phyloP scores from a whole-genome alignment of 805 yeast genomes.

The Metschnikowia drakensbergensis region DNA sequence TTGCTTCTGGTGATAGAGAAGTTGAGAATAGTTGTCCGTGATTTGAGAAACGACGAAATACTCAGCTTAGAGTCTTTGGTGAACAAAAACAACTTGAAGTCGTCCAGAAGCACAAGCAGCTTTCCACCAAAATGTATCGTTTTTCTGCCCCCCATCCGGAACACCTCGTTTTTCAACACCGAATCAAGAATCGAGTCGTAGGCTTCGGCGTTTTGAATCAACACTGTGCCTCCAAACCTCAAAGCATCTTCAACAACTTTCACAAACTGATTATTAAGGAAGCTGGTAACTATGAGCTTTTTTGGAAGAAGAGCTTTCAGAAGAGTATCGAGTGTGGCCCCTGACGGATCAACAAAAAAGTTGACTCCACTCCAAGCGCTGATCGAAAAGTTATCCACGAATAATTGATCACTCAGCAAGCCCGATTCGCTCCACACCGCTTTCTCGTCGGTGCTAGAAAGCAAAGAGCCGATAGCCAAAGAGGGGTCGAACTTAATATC shows the following conservation, averaged over 20 bases:
- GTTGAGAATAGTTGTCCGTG: slow-evolving; percentile 63
- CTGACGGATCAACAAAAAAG: slow-evolving; percentile 66
- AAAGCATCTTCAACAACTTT: slow-evolving; percentile 75
- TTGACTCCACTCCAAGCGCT: slow-evolving; percentile 44
- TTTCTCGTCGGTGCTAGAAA: slow-evolving; percentile 40
- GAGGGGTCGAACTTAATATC: slow-evolving; percentile 39
- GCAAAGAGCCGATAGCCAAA: slow-evolving; percentile 30
- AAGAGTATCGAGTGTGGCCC: slow-evolving; percentile 39
- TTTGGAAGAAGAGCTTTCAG: slow-evolving; percentile 23
- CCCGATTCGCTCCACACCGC: slow-evolving; percentile 52
- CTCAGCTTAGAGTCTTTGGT: slow-evolving; percentile 52
- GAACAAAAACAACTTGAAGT: slow-evolving; percentile 57
- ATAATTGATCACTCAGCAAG: slow-evolving; percentile 55
- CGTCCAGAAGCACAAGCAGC: slow-evolving; percentile 62
- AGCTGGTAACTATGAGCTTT: slow-evolving; percentile 57
- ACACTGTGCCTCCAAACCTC: slow-evolving; percentile 73
- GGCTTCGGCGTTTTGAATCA: slow-evolving; percentile 76
- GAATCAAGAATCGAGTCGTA: slow-evolving; percentile 71
- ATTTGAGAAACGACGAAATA: slow-evolving; percentile 52
- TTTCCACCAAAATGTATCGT: slow-evolving; percentile 58
- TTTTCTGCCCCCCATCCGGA: slow-evolving; percentile 64
- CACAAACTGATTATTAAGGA: slow-evolving; percentile 61
- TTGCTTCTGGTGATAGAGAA: slow-evolving; percentile 70
- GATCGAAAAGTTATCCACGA: slow-evolving; percentile 60
- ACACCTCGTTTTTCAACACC: slow-evolving; percentile 57